These are phyloP conservation scores for Hemisphaericaspora xylofermentans DNA, from an alignment of 1,139 yeast genomes.

Conservation along the genomic window DNA sequence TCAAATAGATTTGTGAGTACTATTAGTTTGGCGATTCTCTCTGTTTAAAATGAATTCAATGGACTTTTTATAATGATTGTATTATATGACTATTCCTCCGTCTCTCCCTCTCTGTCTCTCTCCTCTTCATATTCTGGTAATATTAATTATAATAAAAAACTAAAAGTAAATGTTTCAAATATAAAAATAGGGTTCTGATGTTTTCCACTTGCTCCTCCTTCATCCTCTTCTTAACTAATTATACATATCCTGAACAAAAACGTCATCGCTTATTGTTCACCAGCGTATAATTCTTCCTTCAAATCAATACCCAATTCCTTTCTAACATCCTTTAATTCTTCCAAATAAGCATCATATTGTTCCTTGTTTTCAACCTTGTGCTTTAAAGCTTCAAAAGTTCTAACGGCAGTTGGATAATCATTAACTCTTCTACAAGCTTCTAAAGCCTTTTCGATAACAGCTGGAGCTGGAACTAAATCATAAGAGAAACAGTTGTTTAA, in stretches of 20 bases:
- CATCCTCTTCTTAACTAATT: too few species aligned
- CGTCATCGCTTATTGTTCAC: conserved; percentile 11
- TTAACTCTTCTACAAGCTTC: conserved; percentile 98
- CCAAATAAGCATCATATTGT: conserved; percentile 94
- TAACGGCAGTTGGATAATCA: conserved; percentile 97
- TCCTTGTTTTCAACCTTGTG: conserved; percentile 92
- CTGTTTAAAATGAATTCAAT: too few species aligned
- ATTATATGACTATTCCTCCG: too few species aligned
- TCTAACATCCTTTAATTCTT: conserved; percentile 89
- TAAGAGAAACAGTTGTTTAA: conserved; percentile 97
- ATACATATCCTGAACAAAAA: not conserved
- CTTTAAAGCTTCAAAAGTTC: conserved; percentile 93
- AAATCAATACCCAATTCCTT: conserved; percentile 91
- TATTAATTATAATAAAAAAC: too few species aligned
- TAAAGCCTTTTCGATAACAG: conserved; percentile 92
- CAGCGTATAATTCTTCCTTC: conserved; percentile 79
- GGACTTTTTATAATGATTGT: too few species aligned
- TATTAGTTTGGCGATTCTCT: too few species aligned
- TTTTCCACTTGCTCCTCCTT: too few species aligned
- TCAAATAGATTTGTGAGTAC: too few species aligned
- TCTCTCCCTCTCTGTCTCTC: too few species aligned
- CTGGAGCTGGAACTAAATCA: conserved; percentile 98
- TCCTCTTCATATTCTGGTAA: too few species aligned
- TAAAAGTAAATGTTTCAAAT: too few species aligned
- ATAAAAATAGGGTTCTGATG: too few species aligned